Conservation (phyloP, 129 eudicot genomes). For the Escallonia herrerae region DNA sequence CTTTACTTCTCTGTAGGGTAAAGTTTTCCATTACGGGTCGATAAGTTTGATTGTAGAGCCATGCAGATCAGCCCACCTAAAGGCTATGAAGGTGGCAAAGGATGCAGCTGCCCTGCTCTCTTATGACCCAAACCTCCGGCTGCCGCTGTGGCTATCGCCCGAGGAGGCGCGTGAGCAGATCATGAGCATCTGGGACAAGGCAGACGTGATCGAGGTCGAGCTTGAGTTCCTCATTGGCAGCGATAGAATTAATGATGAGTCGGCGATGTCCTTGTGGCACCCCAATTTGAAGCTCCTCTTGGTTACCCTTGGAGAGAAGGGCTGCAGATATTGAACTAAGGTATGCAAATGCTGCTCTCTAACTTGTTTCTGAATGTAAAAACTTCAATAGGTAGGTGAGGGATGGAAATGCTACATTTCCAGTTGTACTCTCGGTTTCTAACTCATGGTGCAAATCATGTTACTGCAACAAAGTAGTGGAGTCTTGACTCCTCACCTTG, state of each 20-base stretch:
- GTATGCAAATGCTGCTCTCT: slow-evolving; percentile 12
- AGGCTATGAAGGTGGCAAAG: slow-evolving; percentile 54
- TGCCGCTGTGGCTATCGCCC: slow-evolving; percentile 59
- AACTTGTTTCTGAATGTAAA: too few relatives aligned
- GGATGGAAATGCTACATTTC: too few relatives aligned
- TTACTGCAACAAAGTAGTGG: too few relatives aligned
- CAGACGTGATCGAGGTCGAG: slow-evolving; percentile 62
- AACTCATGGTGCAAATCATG: too few relatives aligned
- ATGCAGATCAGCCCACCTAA: slow-evolving; percentile 51
- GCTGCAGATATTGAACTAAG: slow-evolving; percentile 59
- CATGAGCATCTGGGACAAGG: slow-evolving; percentile 63
- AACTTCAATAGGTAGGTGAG: too few relatives aligned
- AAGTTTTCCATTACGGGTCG: slow-evolving; percentile 32
- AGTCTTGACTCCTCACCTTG: too few relatives aligned
- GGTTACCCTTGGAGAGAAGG: slow-evolving; percentile 53
- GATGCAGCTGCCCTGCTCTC: slow-evolving; percentile 52
- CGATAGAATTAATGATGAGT: slow-evolving; percentile 31
- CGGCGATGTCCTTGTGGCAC: slow-evolving; percentile 42
- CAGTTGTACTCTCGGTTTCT: too few relatives aligned
- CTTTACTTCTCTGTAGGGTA: not conserved
- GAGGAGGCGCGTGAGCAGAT: slow-evolving; percentile 51
- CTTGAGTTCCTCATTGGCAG: slow-evolving; percentile 47
- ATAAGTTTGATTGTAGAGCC: slow-evolving; percentile 62
- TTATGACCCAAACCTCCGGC: slow-evolving; percentile 50
- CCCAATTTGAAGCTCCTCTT: slow-evolving; percentile 54